phyloP scores from a whole-genome alignment of 2,329 filamentous ascomycete species.

The Hypoxylon sp. region DNA sequence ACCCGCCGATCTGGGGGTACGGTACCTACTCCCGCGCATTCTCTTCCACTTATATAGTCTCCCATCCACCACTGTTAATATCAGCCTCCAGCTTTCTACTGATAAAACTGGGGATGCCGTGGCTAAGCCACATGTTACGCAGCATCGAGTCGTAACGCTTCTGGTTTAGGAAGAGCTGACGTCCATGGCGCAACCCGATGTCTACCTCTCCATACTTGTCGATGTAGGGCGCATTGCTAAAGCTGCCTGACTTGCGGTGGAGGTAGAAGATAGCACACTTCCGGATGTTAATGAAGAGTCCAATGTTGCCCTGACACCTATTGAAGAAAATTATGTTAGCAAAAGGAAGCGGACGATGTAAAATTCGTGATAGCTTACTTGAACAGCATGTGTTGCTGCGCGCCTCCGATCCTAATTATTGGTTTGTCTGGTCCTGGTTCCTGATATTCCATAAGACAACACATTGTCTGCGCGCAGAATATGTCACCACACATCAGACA shows the following conservation, averaged over 20 bases:
- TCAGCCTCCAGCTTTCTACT: slow-evolving; percentile 92
- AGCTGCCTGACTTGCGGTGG: slow-evolving; percentile 86
- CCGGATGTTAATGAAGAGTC: slow-evolving; percentile 96
- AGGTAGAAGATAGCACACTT: slow-evolving; percentile 95
- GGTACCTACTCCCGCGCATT: not conserved
- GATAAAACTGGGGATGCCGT: slow-evolving; percentile 90
- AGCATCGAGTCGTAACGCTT: slow-evolving; percentile 92
- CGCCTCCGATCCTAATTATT: slow-evolving; percentile 77
- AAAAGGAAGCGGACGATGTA: not conserved
- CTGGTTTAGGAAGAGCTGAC: slow-evolving; percentile 93
- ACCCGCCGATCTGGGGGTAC: not conserved
- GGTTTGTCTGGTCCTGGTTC: slow-evolving; percentile 59
- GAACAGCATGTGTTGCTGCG: slow-evolving; percentile 85
- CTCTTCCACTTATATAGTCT: slow-evolving; percentile 73
- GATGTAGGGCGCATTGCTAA: slow-evolving; percentile 90
- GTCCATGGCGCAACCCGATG: slow-evolving; percentile 86
- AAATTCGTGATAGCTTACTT: slow-evolving; percentile 72
- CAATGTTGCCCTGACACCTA: slow-evolving; percentile 89
- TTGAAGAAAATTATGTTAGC: slow-evolving; percentile 46
- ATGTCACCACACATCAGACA: slow-evolving; percentile 98
- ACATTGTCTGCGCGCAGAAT: slow-evolving; percentile 94
- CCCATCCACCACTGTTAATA: slow-evolving; percentile 98
- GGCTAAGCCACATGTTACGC: slow-evolving; percentile 86
- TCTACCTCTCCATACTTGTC: slow-evolving; percentile 97
- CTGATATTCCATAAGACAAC: slow-evolving; percentile 80